phyloP scores from a whole-genome alignment of 768 basidiomycete genomes.

The Collybiopsis confluens region DNA sequence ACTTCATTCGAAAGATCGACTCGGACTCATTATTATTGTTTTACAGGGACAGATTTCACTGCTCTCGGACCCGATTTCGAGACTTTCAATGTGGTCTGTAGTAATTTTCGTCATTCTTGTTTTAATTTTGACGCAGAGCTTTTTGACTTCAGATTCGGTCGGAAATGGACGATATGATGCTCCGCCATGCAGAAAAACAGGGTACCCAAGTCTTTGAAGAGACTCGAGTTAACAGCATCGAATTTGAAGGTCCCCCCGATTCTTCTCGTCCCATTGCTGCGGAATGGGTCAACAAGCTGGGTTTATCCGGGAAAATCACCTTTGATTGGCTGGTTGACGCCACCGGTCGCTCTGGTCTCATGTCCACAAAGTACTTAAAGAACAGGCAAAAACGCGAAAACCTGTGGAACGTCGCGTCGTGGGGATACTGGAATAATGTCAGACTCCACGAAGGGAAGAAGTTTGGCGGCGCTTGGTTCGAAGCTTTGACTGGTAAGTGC shows the following conservation, averaged over 20 bases:
- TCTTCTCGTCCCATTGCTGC: conserved; percentile 24
- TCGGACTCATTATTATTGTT: no score
- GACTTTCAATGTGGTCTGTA: conserved; percentile 56
- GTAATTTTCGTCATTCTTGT: background rate
- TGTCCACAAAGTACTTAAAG: no score
- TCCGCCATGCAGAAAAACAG: conserved; percentile 46
- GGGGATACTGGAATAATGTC: conserved; percentile 62
- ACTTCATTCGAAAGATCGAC: background rate
- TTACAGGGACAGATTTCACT: conserved; percentile 60
- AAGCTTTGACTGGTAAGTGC: conserved; percentile 54
- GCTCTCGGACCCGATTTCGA: conserved; percentile 41
- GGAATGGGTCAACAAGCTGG: conserved; percentile 23
- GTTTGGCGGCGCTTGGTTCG: conserved; percentile 47
- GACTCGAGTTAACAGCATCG: conserved; percentile 38
- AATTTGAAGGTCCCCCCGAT: conserved; percentile 34
- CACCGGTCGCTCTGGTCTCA: conserved; percentile 52
- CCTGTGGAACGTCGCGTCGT: conserved; percentile 58
- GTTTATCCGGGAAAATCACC: conserved; percentile 24
- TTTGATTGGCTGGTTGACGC: conserved; percentile 66
- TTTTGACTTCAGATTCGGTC: conserved; percentile 60
- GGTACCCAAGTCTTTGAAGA: conserved; percentile 48
- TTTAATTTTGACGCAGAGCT: no score
- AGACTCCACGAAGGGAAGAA: conserved; percentile 38
- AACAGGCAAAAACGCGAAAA: conserved; percentile 50
- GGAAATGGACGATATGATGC: conserved; percentile 54